Evolutionary conservation across 164 flowering plant genomes (phyloP), one percentile per base, ranked within the genome.

Genomic region (Euptelea pleiosperma): DNA sequence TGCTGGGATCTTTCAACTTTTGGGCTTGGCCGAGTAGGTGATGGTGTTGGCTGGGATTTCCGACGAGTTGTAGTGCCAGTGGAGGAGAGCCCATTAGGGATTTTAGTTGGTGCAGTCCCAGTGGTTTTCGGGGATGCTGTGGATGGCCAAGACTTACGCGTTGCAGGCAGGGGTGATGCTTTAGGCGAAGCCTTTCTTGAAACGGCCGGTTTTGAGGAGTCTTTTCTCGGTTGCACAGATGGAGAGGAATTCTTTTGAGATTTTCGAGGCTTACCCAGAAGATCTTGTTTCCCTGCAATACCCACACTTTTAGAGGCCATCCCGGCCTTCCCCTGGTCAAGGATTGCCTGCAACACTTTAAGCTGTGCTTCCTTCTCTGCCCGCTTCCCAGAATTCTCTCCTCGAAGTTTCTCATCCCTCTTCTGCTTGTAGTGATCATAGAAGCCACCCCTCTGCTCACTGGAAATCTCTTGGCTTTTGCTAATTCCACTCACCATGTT

Each of bases 121-220:
- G 72, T 30, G 8, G 70, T 24, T 73, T 80, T 82, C 8, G 75
- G 72, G 36, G 79, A 70, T 64, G 96, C 83, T 8, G 79, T 55
- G 14, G 91, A 75, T 50, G 91, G 87, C 90, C 87, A 83, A 16
- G 98, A 88, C 55, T 77, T 83, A 28, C 92, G 86, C 7, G 80
- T 73, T 36, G 84, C 77, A 61, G 96, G 84, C 59, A 81, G 39
- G 45, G 91, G 33, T 30, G 87, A 72, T 35, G 86, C 35, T 66
- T 70, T 86, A 11, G 84, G 57, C n/a, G 76, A 41, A 46, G 57
- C 68, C 66, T 78, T 88, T 68, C 65, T 85, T 34, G 60, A 21
- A 58, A 58, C 61, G 40, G 72, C 70, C 61, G 87, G 73, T 64
- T 76, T 83, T 26, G 77, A 43, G 46, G 67, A 42, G 59, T 82